A percentile compares a stretch with the other conserved stretches of the same genome.
phyloP scores from a whole-genome alignment of 352 stramenopile species.

The Globisporangium solare region DNA sequence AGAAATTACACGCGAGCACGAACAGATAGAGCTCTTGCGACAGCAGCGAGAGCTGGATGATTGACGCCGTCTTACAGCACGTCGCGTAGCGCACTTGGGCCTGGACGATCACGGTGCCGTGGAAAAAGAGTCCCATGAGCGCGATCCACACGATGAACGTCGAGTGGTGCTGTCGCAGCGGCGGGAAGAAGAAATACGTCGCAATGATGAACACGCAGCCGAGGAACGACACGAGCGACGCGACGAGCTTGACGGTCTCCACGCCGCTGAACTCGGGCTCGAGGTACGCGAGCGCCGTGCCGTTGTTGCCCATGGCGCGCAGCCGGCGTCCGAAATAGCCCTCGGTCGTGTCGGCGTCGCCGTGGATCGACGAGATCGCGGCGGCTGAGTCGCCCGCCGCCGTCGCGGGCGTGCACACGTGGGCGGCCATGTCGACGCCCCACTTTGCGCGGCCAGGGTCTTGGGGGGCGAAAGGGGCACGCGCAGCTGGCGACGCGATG shows the following conservation, averaged over 20 bases:
- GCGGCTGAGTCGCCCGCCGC: conserved; percentile 6
- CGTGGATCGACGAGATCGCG: conserved; percentile 14
- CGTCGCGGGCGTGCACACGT: conserved; percentile 21
- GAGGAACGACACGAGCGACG: conserved; percentile 64
- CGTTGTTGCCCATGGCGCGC: background rate
- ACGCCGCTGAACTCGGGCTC: conserved; percentile 56
- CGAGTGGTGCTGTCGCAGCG: conserved; percentile 76
- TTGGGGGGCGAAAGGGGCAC: background rate
- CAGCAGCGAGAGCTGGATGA: conserved; percentile 68
- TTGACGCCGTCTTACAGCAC: conserved; percentile 57
- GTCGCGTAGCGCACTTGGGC: conserved; percentile 35
- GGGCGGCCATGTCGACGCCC: too few species aligned
- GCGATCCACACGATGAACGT: conserved; percentile 78
- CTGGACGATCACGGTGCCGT: conserved; percentile 62
- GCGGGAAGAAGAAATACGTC: conserved; percentile 78
- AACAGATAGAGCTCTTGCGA: conserved; percentile 85
- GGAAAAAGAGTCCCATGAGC: conserved; percentile 75
- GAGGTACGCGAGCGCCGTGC: conserved; percentile 16
- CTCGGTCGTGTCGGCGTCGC: conserved; percentile 23
- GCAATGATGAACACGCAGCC: conserved; percentile 75
- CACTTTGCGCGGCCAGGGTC: background rate
- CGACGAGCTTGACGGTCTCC: conserved; percentile 45
- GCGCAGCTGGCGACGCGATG: background rate
- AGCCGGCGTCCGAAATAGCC: conserved; percentile 26
- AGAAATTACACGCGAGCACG: conserved; percentile 80